Percentiles rank a stretch among this genome's conserved stretches.
phyloP scores from a whole-genome alignment of 768 basidiomycete genomes.

The Sarcodon sp. region DNA sequence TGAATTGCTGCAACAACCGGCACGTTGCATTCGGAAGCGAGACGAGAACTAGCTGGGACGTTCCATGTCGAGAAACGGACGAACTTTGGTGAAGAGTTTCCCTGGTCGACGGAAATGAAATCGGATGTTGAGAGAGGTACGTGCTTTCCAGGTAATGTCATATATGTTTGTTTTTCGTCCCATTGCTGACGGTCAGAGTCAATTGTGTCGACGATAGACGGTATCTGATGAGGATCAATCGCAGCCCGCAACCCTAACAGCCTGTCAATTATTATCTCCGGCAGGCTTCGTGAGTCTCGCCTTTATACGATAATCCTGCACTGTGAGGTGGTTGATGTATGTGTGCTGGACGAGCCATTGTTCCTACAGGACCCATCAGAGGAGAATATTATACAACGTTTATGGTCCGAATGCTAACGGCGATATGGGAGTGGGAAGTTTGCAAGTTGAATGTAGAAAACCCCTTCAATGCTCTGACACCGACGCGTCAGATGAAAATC shows the following conservation, averaged over 20 bases:
- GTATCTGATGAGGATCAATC: conserved; percentile 83
- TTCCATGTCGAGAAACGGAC: conserved; percentile 85
- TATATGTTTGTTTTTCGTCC: conserved; percentile 50
- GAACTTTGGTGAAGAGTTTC: conserved; percentile 88
- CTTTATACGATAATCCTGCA: conserved; percentile 36
- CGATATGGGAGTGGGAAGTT: not conserved
- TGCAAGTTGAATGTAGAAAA: too few species aligned
- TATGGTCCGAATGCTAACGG: not conserved
- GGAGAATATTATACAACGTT: not conserved
- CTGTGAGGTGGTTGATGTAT: conserved; percentile 53
- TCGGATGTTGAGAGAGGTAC: conserved; percentile 83
- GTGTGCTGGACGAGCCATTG: conserved; percentile 4
- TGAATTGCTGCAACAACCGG: conserved; percentile 81
- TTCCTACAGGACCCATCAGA: not conserved
- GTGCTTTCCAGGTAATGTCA: conserved; percentile 47
- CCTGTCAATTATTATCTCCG: conserved; percentile 2
- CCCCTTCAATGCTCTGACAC: too few species aligned
- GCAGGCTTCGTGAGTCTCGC: conserved; percentile 8
- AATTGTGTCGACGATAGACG: conserved; percentile 75
- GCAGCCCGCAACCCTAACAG: conserved; percentile 57
- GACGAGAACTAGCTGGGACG: conserved; percentile 66
- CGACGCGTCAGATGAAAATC: too few species aligned
- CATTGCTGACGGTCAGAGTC: conserved; percentile 72
- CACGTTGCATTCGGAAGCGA: conserved; percentile 72
- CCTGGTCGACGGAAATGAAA: conserved; percentile 87